Evolutionary conservation across 371 early-diverging fungal species (phyloP).

Genomic region (Chytridiales sp.): DNA sequence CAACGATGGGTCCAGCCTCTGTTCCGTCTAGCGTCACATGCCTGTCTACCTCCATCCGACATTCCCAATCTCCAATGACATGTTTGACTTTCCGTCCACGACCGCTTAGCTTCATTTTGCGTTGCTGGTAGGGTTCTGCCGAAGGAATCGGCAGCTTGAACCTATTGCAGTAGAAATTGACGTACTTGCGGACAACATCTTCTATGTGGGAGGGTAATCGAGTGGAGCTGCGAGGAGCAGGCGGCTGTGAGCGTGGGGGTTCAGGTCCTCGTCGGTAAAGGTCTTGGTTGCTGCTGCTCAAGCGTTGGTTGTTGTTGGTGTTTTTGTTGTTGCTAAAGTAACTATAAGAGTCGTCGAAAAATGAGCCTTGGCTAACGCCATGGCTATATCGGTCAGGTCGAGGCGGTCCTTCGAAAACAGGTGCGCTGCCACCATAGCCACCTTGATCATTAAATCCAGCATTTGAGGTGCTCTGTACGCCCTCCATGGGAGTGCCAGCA

Average conservation of each 20-base stretch:
- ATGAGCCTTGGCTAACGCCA: too few species aligned
- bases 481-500: not conserved
- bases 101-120: not conserved
- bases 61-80: conserved; percentile 25
- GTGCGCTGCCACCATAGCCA: not conserved
- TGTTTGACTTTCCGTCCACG: conserved; percentile 5
- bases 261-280: too few species aligned
- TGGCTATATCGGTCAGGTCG: too few species aligned
- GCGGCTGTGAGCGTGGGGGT: too few species aligned
- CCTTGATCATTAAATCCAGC: not conserved
- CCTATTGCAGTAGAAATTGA: conserved; percentile 28
- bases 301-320: too few species aligned
- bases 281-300: too few species aligned
- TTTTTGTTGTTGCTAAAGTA: too few species aligned
- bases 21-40: conserved; percentile 24
- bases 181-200: conserved; percentile 28
- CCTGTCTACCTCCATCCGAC: conserved; percentile 11
- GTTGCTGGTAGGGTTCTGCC: not conserved
- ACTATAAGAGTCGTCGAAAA: too few species aligned
- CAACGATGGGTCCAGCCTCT: conserved; percentile 1
- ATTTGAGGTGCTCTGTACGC: not conserved
- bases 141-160: conserved; percentile 23
- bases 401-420: too few species aligned
- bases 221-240: not conserved
- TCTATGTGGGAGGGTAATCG: conserved; percentile 5